phyloP scores from a whole-genome alignment of 2,329 filamentous ascomycete species.

The Helotiales sp. region DNA sequence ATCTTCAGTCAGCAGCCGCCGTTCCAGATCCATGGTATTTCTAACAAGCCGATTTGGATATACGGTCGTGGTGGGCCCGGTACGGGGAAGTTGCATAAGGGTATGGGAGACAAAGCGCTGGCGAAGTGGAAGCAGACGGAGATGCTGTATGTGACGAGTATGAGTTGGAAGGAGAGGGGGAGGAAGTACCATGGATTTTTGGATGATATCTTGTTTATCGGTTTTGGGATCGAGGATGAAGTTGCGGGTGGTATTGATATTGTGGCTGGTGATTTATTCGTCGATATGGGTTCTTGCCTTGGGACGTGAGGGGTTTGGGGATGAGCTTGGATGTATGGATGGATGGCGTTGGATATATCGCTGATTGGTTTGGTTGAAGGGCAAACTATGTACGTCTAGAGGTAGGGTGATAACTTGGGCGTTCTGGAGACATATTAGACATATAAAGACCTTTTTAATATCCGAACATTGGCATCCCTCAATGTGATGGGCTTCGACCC shows the following conservation, averaged over 20 bases:
- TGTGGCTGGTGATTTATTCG: slow-evolving; percentile 53
- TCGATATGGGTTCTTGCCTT: slow-evolving; percentile 47
- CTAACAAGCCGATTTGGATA: slow-evolving; percentile 59
- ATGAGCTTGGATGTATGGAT: not conserved
- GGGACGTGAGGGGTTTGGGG: not conserved
- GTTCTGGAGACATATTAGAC: not conserved
- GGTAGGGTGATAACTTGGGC: not conserved
- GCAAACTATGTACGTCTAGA: not conserved
- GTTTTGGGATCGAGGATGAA: slow-evolving; percentile 61
- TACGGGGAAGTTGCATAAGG: not conserved
- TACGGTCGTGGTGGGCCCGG: slow-evolving; percentile 50
- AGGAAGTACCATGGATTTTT: slow-evolving; percentile 59
- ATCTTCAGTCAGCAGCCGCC: slow-evolving; percentile 54
- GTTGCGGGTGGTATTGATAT: slow-evolving; percentile 57
- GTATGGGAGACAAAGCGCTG: not conserved
- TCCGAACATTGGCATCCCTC: too few species aligned
- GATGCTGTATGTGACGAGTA: slow-evolving; percentile 63
- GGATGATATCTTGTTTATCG: slow-evolving; percentile 60
- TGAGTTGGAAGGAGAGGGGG: slow-evolving; percentile 57
- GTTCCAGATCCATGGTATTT: slow-evolving; percentile 57
- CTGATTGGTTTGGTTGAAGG: not conserved
- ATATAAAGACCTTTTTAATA: not conserved
- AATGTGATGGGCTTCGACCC: too few species aligned
- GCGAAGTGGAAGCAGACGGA: slow-evolving; percentile 48
- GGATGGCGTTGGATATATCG: not conserved